Evolutionary conservation across 2,329 filamentous ascomycete species (phyloP), one percentile per base, ranked within the genome.

Genomic region (Botrytis galanthina): DNA sequence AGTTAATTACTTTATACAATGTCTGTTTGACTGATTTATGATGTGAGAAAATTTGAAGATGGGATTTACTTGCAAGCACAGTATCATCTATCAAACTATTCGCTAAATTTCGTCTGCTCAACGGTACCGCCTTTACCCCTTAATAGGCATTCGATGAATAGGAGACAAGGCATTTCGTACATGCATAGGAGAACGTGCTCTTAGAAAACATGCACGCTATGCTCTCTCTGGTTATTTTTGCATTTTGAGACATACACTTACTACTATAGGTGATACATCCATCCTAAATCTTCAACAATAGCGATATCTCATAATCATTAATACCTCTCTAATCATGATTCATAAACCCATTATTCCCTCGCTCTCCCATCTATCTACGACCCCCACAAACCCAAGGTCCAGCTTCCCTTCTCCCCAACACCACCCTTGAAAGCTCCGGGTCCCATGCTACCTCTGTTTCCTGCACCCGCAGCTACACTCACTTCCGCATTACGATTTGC

Each of bases 401-500:
- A 92, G 74, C 83, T 87, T 20, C 84, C 71, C 78, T 81, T 73
- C 79, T 82, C 77, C 79, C 81, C 75, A 72, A 68, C 82, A 80
- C 75, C 85, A 79, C 77, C 84, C 82, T 79, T 80, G 75, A 89
- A 79, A 26, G 86, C 85, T 16, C 86, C 87, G 0, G 88, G 83
- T 0, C 88, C 89, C 84, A 92, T 85, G 78, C 90, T 92, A 80
- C 92, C 90, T 73, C 90, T 85, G 76, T 90, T 87, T 3, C 81
- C 87, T 88, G 60, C 78, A 48, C 71, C 71, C 10, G 62, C 62
- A 44, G 62, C 71, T 29, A 72, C 71, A 35, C 62, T 68, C 6
- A 91, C 84, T 54, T 93, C 91, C 62, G 82, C 85, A 1, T 89
- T 85, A 63, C 86, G 86, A 29, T 85, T 87, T 1, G 91, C 91